Percentiles rank a stretch among this genome's conserved stretches.
These are phyloP conservation scores for Rhamnella rubrinervis DNA, from an alignment of 331 rosid genomes.

Conservation along the genomic window DNA sequence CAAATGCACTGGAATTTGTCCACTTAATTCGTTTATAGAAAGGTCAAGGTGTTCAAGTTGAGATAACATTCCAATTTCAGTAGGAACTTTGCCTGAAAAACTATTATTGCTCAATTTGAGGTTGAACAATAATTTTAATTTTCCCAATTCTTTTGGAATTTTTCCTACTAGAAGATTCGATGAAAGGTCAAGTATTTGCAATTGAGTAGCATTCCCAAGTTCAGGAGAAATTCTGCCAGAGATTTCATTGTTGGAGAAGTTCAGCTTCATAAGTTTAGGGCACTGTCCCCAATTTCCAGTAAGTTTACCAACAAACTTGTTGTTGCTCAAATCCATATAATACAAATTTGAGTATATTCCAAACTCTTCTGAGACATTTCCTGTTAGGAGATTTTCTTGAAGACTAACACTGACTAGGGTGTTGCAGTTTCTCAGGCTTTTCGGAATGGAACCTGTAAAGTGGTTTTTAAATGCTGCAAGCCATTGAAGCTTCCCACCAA, in stretches of 20 bases:
- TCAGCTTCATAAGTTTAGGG: not conserved
- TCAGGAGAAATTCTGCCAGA: not conserved
- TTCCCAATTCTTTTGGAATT: not conserved
- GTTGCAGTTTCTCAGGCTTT: no score
- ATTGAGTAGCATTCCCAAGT: not conserved
- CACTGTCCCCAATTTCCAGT: not conserved
- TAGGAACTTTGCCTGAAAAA: not conserved
- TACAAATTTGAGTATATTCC: not conserved
- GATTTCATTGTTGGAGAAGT: not conserved
- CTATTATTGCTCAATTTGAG: not conserved
- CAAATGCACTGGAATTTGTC: constrained; percentile 21
- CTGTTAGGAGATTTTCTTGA: no score
- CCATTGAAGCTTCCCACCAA: not conserved
- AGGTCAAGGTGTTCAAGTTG: not conserved
- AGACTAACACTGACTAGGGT: no score
- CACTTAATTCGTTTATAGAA: not conserved
- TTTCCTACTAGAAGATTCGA: not conserved
- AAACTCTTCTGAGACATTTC: no score
- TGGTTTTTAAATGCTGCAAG: not conserved
- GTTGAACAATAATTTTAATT: not conserved
- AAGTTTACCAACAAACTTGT: not conserved
- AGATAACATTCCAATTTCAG: not conserved
- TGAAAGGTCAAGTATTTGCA: not conserved
- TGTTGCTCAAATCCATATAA: not conserved
- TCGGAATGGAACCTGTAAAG: no score